Evolutionary conservation across 2,329 filamentous ascomycete species (phyloP).

Genomic region (Fusarium protoensiforme): DNA sequence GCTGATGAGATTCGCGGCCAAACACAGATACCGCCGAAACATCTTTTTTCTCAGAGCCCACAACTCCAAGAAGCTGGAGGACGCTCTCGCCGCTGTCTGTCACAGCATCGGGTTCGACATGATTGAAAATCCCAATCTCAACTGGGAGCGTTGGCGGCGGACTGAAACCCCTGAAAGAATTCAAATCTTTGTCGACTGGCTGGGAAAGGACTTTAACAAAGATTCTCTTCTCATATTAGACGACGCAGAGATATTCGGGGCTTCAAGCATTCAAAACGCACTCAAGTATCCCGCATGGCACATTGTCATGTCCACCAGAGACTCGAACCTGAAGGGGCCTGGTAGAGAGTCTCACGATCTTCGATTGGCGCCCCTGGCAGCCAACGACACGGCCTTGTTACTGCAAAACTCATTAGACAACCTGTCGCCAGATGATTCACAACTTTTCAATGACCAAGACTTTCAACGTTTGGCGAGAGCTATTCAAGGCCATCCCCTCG

Average conservation of each 20-base stretch:
- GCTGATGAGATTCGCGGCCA: background rate
- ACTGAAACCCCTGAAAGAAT: background rate
- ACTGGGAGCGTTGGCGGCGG: background rate
- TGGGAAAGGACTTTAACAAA: background rate
- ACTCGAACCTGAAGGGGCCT: background rate
- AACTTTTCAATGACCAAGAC: background rate
- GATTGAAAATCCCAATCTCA: background rate
- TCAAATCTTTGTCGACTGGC: background rate
- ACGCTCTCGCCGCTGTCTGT: background rate
- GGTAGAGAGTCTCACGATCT: background rate
- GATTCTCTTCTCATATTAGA: background rate
- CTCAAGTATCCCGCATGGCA: background rate
- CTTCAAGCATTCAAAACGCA: background rate
- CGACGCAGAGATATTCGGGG: background rate
- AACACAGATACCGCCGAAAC: background rate
- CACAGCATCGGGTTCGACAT: background rate
- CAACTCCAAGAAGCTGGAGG: background rate
- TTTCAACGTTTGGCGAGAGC: background rate
- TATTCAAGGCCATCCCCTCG: background rate
- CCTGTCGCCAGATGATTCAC: background rate
- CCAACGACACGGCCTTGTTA: background rate
- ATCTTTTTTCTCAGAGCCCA: background rate
- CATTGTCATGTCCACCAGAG: background rate
- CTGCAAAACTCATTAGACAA: background rate
- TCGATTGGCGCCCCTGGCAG: background rate